Base-by-base conservation (phyloP, 2,329 filamentous ascomycete genomes). In the Colletotrichum tropicicola region DNA sequence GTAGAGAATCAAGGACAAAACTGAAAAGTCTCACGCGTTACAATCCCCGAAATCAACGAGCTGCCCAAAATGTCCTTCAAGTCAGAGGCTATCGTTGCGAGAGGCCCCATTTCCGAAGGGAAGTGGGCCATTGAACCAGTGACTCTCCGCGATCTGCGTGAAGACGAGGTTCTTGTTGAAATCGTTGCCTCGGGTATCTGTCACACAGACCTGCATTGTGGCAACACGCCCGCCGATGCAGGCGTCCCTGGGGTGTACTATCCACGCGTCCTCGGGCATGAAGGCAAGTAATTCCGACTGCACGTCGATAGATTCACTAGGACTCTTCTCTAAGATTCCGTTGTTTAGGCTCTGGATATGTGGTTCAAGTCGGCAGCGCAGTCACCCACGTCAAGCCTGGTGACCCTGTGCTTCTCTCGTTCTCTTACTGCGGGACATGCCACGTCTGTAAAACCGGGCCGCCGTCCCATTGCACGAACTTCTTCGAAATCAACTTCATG, bases 121-220 rank as follows among this genome's bases (percentile, higher is more conserved):
- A 74, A 73, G 68, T 77, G 74, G 74, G 70, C 71, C 2, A 68
- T 77, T 6, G 74, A 76, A 27, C 65, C 70, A 0, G 73, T 77
- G 1, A 70, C 67, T 1, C 70, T 76, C 12, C 71, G 73, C 10
- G 70, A 65, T n/a, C 57, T 65, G 19, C 57, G 57, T 21, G 25
- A 39, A 21, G 80, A 84, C 28, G 85, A 87, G 71, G 72, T 87
- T 2, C 73, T 87, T 2, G 80, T 87, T 4, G 81, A 85, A 43
- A 82, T 87, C 62, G 76, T 86, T 1, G 83, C 85, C 0, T 81
- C 81, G 0, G 85, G 85, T 0, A 80, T 88, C 52, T 88, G 85
- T 66, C 85, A 88, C 63, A 85, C 84, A 0, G 85, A 88, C 67
- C 70, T 85, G 9, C 72, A 82, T 27, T 79, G 84, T 54, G 83